Conservation (phyloP, 495 filamentous ascomycete genomes). For the Lindgomyces ingoldianus region DNA sequence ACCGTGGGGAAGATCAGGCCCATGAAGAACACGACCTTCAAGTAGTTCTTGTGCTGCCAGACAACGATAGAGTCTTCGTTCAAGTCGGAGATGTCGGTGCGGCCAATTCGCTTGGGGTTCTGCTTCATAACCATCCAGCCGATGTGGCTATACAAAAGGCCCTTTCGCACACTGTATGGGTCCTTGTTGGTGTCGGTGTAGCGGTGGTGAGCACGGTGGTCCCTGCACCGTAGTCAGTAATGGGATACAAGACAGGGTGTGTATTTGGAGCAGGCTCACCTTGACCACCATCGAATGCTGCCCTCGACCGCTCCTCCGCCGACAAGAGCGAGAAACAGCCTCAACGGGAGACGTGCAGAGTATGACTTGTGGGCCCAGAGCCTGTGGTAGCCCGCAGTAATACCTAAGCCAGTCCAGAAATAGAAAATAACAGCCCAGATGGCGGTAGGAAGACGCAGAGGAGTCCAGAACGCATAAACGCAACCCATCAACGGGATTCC, state of each 20-base stretch:
- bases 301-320: constrained; percentile 96
- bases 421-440: constrained; percentile 86
- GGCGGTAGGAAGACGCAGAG: constrained; percentile 72
- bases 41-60: constrained; percentile 92
- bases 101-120: constrained; percentile 62
- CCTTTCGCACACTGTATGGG: constrained; percentile 98
- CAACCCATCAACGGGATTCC: constrained; percentile 76
- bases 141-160: constrained; percentile 91
- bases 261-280: neutral
- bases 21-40: constrained; percentile 87
- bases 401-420: constrained; percentile 63
- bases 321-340: constrained; percentile 87
- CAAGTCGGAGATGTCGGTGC: constrained; percentile 93
- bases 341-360: constrained; percentile 82
- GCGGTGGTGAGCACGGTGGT: constrained; percentile 96
- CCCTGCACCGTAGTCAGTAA: constrained; percentile 55
- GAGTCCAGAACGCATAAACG: constrained; percentile 78
- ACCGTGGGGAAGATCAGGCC: constrained; percentile 80
- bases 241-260: neutral
- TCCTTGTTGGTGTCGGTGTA: constrained; percentile 99
- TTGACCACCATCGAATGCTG: constrained; percentile 88
- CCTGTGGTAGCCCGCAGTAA: constrained; percentile 41
- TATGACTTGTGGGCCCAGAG: constrained; percentile 74
- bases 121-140: constrained; percentile 66
- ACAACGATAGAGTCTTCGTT: constrained; percentile 94